These are phyloP conservation scores for Leucocoprinus birnbaumii DNA, from an alignment of 768 basidiomycete genomes.

Conservation along the genomic window DNA sequence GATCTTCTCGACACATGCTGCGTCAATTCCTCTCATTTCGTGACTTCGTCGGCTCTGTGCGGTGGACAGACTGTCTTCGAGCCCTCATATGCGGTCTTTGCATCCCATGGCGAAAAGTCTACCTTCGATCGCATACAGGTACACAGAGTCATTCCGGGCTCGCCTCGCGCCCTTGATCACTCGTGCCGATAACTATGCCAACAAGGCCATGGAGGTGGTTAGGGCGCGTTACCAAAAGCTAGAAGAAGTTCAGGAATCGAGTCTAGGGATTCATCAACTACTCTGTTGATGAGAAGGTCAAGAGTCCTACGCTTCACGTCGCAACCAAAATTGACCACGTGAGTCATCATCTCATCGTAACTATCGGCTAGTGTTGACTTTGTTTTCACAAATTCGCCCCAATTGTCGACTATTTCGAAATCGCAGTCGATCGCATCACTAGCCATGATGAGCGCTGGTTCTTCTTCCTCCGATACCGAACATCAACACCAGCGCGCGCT, in stretches of 20 bases:
- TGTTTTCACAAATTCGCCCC: conserved; percentile 61
- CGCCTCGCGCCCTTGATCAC: conserved; percentile 64
- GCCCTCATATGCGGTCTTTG: conserved; percentile 59
- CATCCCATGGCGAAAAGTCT: conserved; percentile 65
- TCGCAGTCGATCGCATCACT: conserved; percentile 47
- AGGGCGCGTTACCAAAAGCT: conserved; percentile 73
- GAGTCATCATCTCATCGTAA: conserved; percentile 19
- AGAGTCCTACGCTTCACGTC: conserved; percentile 56
- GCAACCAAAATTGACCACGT: conserved; percentile 76
- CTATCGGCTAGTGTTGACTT: conserved; percentile 13
- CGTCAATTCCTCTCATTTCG: conserved; percentile 71
- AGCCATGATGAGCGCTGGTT: conserved; percentile 39
- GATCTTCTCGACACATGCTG: conserved; percentile 60
- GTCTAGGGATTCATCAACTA: conserved; percentile 48
- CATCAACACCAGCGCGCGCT: conserved; percentile 80
- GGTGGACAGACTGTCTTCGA: conserved; percentile 58
- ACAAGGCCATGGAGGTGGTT: conserved; percentile 73
- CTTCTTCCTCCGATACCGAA: conserved; percentile 50
- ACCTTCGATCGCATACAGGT: conserved; percentile 55
- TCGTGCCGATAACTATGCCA: conserved; percentile 63
- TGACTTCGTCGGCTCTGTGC: conserved; percentile 59
- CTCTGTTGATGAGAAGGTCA: conserved; percentile 55
- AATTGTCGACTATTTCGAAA: conserved; percentile 69
- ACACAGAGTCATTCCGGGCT: conserved; percentile 63
- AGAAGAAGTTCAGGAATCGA: conserved; percentile 62